Evolutionary conservation across 2,329 filamentous ascomycete species (phyloP), one percentile per base, ranked within the genome.

Genomic region (Periglandula ipomoeae): DNA sequence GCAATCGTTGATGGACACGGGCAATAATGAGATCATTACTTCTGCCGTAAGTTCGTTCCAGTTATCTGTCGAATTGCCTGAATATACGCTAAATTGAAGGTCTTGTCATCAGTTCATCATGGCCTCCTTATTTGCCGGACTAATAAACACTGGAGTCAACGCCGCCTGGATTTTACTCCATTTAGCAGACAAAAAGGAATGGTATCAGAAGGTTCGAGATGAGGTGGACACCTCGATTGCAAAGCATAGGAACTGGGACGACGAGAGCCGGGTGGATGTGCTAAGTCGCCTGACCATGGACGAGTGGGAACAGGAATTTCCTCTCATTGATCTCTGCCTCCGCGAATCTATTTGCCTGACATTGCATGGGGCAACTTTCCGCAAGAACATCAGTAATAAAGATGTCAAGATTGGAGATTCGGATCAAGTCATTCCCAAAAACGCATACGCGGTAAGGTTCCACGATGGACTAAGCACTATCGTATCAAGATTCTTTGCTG

Each of bases 131-230:
- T 79, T 77, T 56, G 76, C 77, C 1, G 77, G 76, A n/a, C 64
- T 75, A 30, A 54, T 79, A n/a, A 81, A 81, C 60, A 75, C 65
- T 22, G 76, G 75, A 35, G 70, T 78, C 58, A 79, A 77, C 53
- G 71, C 73, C 1, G 70, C 71, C 2, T 79, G 72, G 68, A 62
- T 79, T 52, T 58, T 81, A 52, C 52, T 70, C 59, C 69, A 75
- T 65, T 65, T 82, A 47, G 59, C 74, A 47, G 50, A 69, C 47
- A 58, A 75, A 55, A 59, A 67, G 15, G 49, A 70, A 47, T 73
- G 79, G 79, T 66, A 69, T 32, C 52, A 49, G 10, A 64, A 66
- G 42, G 62, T 72, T 2, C 71, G 66, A 24, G 61, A 64, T 7
- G 76, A 82, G 59, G 65, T 81, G 15, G 65, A 72, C 44, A 55